phyloP scores from a whole-genome alignment of 164 flowering plant genomes.

The Aristolochia californica region DNA sequence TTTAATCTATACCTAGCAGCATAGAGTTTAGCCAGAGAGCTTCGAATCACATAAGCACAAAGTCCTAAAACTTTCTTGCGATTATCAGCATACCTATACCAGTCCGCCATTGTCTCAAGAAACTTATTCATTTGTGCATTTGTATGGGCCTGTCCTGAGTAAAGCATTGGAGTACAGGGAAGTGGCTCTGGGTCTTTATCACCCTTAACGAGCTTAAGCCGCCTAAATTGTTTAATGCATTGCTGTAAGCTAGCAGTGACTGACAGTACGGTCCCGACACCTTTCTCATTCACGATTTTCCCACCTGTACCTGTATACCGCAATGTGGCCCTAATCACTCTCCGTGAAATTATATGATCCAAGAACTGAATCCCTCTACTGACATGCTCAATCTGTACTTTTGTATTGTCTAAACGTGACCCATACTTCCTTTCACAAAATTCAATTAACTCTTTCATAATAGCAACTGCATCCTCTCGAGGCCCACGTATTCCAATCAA shows the following conservation, averaged over 20 bases:
- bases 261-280: slow-evolving; percentile 91
- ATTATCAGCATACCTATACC: slow-evolving; percentile 94
- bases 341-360: slow-evolving; percentile 77
- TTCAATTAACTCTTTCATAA: slow-evolving; percentile 48
- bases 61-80: slow-evolving; percentile 93
- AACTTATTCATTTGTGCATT: slow-evolving; percentile 97
- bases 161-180: slow-evolving; percentile 94
- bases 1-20: slow-evolving; percentile 91
- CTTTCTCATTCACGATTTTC: slow-evolving; percentile 61
- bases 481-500: slow-evolving; percentile 88
- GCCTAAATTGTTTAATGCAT: slow-evolving; percentile 74
- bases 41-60: slow-evolving; percentile 91
- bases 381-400: slow-evolving; percentile 74
- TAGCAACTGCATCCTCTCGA: slow-evolving; percentile 66
- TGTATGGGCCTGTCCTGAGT: slow-evolving; percentile 88
- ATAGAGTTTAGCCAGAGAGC: slow-evolving; percentile 90
- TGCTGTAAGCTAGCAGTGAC: slow-evolving; percentile 84
- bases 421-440: slow-evolving; percentile 56
- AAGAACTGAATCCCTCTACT: slow-evolving; percentile 74
- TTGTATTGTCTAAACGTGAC: slow-evolving; percentile 59
- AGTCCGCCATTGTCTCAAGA: slow-evolving; percentile 95
- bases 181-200: slow-evolving; percentile 96
- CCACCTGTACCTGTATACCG: slow-evolving; percentile 75
- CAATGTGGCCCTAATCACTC: slow-evolving; percentile 80
- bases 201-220: slow-evolving; percentile 73